These are phyloP conservation scores for Psidium friedrichsthalianum DNA, from an alignment of 345 rosid species.

Conservation along the genomic window DNA sequence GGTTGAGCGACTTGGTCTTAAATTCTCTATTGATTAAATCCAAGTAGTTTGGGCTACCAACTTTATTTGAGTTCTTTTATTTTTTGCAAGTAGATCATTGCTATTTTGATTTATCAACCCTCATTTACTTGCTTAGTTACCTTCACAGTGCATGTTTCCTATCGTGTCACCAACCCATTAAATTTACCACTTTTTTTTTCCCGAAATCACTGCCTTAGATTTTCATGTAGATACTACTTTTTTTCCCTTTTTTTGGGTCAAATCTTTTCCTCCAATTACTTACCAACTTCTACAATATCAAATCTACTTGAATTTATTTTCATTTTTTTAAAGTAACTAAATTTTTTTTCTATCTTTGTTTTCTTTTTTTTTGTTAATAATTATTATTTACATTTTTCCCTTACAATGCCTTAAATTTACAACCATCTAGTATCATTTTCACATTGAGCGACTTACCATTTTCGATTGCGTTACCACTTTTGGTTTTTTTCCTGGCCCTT, in stretches of 20 bases:
- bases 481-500: neutral
- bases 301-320: neutral
- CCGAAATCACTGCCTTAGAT: neutral
- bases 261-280: neutral
- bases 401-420: neutral
- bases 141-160: rapidly evolving
- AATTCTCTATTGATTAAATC: neutral
- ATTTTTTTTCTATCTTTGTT: neutral
- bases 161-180: neutral
- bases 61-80: neutral
- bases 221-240: neutral
- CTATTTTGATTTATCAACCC: too few species aligned
- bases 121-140: neutral
- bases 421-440: neutral
- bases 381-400: neutral
- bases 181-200: neutral
- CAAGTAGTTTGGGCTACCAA: neutral
- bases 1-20: neutral
- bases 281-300: neutral
- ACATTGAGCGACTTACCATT: neutral
- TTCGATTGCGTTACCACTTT: neutral
- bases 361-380: neutral
- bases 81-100: too few species aligned
- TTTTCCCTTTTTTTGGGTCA: too few species aligned
- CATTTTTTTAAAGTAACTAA: neutral